Evolutionary conservation across 331 rosid species (phyloP), one percentile per base, ranked within the genome.

Genomic region (Quercus phellos): DNA sequence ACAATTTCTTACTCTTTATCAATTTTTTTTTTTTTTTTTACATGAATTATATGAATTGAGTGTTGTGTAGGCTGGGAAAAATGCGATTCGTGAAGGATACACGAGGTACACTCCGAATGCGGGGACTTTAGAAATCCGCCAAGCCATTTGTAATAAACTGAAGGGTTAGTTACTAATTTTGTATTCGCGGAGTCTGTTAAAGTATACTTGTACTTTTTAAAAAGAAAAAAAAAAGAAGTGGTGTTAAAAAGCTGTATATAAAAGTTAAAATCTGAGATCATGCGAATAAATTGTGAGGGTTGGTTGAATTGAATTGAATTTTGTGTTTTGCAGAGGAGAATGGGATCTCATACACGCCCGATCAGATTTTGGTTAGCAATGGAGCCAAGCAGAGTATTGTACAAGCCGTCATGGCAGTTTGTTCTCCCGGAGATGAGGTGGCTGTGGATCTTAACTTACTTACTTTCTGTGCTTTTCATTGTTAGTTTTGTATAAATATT

Each of bases 351-450:
- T 94, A 89, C 64, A 85, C 90, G 21, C 92, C 94, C 17, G 94
- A 94, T 85, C 93, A 90, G 84, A 78, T 94, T 46, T 74, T 92
- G 59, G 89, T 94, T 77, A 89, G 96, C 77, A 94, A 94, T 80
- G 97, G 98, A 81, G 98, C 97, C 63, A 94, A 94, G 86, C 98
- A 91, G 90, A 85, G 96, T 82, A 68, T 88, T 85, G 16, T 87
- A 75, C 97, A 94, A 80, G 97, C 94, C 1, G 70, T 90, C 38
- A 78, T 89, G 55, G 98, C 96, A 10, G 98, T 94, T 84, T 94
- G 97, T 76, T 82, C 94, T 26, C 94, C 98, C 0, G 94, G 97
- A 30, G 96, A 94, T 72, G 97, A 94, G 90, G 98, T 92, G 46
- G 46, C 43, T 1, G 46, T 38, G 46, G 46, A 38, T 38, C 46